These are phyloP conservation scores for Acacia pycnantha DNA, from an alignment of 331 rosid species.

Conservation along the genomic window DNA sequence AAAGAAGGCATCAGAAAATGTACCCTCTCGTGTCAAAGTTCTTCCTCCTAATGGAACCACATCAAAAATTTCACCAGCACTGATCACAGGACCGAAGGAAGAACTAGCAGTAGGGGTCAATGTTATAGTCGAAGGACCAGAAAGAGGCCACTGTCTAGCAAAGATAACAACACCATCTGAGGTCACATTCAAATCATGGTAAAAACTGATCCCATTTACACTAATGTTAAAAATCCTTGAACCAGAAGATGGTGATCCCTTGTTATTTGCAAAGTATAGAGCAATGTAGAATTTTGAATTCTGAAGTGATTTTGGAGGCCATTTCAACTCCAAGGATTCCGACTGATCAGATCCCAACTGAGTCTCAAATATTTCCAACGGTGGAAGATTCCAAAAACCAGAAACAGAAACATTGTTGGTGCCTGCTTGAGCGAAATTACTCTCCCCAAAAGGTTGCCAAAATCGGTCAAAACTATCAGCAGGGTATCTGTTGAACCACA, in stretches of 20 bases:
- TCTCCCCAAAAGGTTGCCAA: conserved; percentile 61
- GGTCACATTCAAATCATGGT: conserved; percentile 51
- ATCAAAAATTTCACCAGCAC: conserved; percentile 74
- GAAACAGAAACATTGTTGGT: conserved; percentile 58
- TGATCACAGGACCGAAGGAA: conserved; percentile 70
- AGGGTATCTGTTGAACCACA: conserved; percentile 57
- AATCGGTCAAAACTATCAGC: conserved; percentile 77
- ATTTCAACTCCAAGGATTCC: conserved; percentile 51
- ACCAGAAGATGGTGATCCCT: conserved; percentile 20
- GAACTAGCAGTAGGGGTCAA: conserved; percentile 62
- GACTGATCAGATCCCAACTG: conserved; percentile 43
- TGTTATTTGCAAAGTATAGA: conserved; percentile 69
- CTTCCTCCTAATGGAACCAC: conserved; percentile 62
- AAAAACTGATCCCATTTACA: conserved; percentile 60
- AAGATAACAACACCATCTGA: conserved; percentile 69
- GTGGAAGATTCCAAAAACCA: conserved; percentile 90
- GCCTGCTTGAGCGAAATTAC: conserved; percentile 35
- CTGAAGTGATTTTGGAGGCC: conserved; percentile 65
- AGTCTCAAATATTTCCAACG: conserved; percentile 60
- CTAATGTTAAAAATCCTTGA: conserved; percentile 56
- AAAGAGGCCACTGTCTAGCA: conserved; percentile 81
- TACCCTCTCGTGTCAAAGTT: conserved; percentile 87
- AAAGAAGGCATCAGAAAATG: conserved; percentile 23
- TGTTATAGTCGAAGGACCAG: conserved; percentile 59
- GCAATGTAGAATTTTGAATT: conserved; percentile 65